These are phyloP conservation scores for Mucuna pruriens DNA, from an alignment of 306 rosid species.

Conservation along the genomic window DNA sequence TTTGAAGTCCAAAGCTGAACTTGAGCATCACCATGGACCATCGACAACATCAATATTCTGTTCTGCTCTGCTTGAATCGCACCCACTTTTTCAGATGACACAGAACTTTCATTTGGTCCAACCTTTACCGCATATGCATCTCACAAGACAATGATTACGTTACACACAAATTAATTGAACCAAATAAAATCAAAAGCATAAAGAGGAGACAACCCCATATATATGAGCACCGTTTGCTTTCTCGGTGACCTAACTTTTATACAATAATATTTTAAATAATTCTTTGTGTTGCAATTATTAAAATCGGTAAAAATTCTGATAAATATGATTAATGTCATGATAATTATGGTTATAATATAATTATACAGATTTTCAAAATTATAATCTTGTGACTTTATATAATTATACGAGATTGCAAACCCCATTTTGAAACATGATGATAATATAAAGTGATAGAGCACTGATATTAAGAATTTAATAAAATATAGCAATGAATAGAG, in stretches of 20 bases:
- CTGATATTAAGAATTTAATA: not conserved
- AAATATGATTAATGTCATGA: not conserved
- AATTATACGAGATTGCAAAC: not conserved
- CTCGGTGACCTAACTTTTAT: not conserved
- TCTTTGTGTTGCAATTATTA: not conserved
- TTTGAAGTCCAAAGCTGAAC: not conserved
- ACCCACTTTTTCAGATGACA: slow-evolving; percentile 34
- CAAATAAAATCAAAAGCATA: not conserved
- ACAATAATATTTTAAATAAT: not conserved
- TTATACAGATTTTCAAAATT: not conserved
- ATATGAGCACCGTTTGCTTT: not conserved
- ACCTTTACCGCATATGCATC: slow-evolving; percentile 28
- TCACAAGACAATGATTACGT: slow-evolving; percentile 23
- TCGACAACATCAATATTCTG: slow-evolving; percentile 28
- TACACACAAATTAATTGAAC: not conserved
- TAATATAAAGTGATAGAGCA: not conserved
- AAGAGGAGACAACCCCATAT: not conserved
- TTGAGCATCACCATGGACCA: slow-evolving; percentile 34
- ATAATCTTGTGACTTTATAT: not conserved
- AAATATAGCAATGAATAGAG: too few relatives aligned
- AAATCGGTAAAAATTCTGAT: not conserved
- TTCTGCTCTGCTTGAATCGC: slow-evolving; percentile 23
- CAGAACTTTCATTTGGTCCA: slow-evolving; percentile 42
- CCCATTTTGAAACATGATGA: not conserved
- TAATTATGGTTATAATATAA: not conserved